A percentile compares a stretch with the other conserved stretches of the same genome.
phyloP scores from a whole-genome alignment of 2,329 filamentous ascomycete species.

The Apiospora malaysiana region DNA sequence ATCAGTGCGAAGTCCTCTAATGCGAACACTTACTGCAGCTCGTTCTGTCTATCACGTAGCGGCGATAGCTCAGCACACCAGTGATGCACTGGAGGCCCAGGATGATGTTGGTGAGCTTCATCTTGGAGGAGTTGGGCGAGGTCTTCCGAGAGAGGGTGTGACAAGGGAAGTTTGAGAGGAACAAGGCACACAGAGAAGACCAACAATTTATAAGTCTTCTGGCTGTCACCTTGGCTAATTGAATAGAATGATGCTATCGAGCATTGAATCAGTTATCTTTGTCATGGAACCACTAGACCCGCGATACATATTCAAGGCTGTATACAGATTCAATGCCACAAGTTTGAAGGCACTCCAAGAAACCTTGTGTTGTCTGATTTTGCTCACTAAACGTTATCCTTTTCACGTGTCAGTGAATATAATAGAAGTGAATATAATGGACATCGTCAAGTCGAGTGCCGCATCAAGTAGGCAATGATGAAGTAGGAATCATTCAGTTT shows the following conservation, averaged over 20 bases:
- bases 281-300: too few species aligned
- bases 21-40: not conserved
- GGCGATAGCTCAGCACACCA: not conserved
- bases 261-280: not conserved
- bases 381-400: too few species aligned
- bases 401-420: too few species aligned
- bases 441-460: too few species aligned
- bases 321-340: not conserved
- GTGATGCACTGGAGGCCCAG: not conserved
- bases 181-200: not conserved
- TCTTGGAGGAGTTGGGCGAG: not conserved
- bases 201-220: not conserved
- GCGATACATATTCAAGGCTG: not conserved
- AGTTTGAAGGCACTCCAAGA: not conserved
- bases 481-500: too few species aligned
- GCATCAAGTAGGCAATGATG: too few species aligned
- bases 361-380: not conserved
- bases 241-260: not conserved
- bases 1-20: too few species aligned
- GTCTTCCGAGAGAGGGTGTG: not conserved
- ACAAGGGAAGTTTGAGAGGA: not conserved
- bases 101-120: not conserved
- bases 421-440: too few species aligned
- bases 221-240: too few species aligned
- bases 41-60: not conserved